These are phyloP conservation scores for Bryopsis sp. DNA, from an alignment of 139 green algal genomes.

Conservation along the genomic window DNA sequence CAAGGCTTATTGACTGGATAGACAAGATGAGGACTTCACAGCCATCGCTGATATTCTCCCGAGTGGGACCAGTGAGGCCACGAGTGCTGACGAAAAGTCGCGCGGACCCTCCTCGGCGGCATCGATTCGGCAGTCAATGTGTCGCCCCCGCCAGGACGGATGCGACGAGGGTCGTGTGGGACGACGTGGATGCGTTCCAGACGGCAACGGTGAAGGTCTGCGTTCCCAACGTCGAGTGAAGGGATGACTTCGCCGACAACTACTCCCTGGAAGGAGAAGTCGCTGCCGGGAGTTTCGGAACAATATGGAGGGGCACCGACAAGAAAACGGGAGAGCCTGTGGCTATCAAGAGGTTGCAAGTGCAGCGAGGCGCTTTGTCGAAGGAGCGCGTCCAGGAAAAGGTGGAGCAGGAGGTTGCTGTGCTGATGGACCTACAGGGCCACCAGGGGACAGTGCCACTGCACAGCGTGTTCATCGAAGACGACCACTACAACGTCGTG, in stretches of 20 bases:
- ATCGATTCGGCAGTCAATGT: too few species aligned
- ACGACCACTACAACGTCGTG: neutral
- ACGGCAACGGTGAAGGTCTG: too few species aligned
- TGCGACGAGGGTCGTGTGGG: too few species aligned
- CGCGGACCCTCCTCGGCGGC: too few species aligned
- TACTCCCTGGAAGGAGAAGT: neutral
- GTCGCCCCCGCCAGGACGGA: too few species aligned
- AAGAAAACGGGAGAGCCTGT: neutral
- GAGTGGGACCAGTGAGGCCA: too few species aligned
- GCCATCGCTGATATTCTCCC: too few species aligned
- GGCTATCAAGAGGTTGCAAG: neutral
- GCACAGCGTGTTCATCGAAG: neutral
- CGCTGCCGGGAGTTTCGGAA: neutral
- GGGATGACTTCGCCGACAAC: neutral
- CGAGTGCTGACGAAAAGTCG: too few species aligned
- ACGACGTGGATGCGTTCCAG: too few species aligned
- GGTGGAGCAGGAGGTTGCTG: neutral
- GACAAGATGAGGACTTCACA: too few species aligned
- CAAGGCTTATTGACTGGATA: too few species aligned
- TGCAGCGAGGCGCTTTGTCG: neutral
- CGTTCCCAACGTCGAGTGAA: neutral
- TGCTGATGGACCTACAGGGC: neutral
- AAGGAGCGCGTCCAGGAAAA: neutral
- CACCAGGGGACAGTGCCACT: neutral
- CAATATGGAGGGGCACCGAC: neutral